These are phyloP conservation scores for Eudorina sp. DNA, from an alignment of 139 green algal genomes.

Conservation along the genomic window DNA sequence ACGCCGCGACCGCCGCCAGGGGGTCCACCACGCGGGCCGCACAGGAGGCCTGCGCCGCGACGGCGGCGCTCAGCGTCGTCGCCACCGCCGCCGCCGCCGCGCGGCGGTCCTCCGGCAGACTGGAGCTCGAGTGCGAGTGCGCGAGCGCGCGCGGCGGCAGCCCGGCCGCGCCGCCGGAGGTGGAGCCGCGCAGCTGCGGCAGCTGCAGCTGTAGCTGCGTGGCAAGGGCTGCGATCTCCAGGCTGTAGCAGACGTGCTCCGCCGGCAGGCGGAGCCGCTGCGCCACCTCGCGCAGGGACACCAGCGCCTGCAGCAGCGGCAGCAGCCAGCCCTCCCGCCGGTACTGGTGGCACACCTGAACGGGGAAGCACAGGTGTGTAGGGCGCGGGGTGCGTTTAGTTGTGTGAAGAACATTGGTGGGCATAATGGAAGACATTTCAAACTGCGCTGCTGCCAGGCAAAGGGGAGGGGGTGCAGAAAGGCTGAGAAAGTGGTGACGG, in stretches of 20 bases:
- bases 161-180: neutral
- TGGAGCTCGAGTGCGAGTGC: neutral
- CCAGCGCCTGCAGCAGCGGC: constrained; percentile 62
- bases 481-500: too few species aligned
- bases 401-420: too few species aligned
- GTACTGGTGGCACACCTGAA: constrained; percentile 57
- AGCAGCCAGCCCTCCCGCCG: constrained; percentile 67
- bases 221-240: constrained; percentile 69
- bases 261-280: constrained; percentile 62
- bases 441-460: too few species aligned
- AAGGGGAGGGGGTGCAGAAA: too few species aligned
- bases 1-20: constrained; percentile 8
- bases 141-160: too few species aligned
- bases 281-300: constrained; percentile 68
- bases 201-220: constrained; percentile 29
- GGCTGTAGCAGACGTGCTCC: constrained; percentile 69
- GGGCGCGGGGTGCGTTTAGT: too few species aligned
- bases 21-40: neutral
- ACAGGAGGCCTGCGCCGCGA: neutral
- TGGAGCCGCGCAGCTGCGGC: neutral
- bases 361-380: too few species aligned
- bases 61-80: neutral
- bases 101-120: neutral
- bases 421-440: too few species aligned
- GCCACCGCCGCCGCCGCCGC: neutral